Conservation (phyloP, 768 basidiomycete species). For the Boletus edulis region DNA sequence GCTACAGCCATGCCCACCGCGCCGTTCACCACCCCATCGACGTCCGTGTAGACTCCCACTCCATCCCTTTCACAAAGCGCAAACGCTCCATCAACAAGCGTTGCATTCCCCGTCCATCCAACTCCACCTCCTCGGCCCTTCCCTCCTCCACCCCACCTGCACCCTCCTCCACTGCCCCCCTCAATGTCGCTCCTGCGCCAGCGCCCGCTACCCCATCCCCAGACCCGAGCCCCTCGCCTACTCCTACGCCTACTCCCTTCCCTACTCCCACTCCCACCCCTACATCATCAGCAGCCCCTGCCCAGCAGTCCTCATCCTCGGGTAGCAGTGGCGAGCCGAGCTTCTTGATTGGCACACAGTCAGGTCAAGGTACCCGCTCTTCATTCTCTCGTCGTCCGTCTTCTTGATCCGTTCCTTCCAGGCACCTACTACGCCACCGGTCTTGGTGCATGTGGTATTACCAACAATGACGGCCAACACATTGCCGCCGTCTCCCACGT, state of each 20-base stretch:
- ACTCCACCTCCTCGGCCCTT: constrained; percentile 7
- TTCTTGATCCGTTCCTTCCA: constrained; percentile 7
- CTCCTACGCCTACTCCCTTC: not conserved
- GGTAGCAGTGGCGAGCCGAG: constrained; percentile 24
- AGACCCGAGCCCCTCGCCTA: not conserved
- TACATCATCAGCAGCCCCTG: constrained; percentile 7
- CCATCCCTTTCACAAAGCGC: constrained; percentile 5
- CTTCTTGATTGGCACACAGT: constrained; percentile 47
- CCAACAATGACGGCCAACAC: constrained; percentile 26
- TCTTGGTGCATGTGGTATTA: constrained; percentile 42
- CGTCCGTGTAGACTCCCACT: not conserved
- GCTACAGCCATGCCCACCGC: constrained; percentile 25
- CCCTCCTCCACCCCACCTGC: not conserved
- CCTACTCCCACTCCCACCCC: not conserved
- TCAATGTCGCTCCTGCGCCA: not conserved
- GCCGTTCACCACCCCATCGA: not conserved
- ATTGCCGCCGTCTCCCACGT: constrained; percentile 36
- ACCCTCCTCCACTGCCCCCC: not conserved
- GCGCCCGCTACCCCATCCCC: not conserved
- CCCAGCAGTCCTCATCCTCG: constrained; percentile 13
- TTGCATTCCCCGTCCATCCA: constrained; percentile 16
- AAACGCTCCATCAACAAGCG: constrained; percentile 31
- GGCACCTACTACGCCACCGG: constrained; percentile 35
- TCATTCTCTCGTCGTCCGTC: not conserved
- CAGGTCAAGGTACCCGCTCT: constrained; percentile 42